phyloP scores from a whole-genome alignment of 768 basidiomycete species.

The Guyanaporus albipodus region DNA sequence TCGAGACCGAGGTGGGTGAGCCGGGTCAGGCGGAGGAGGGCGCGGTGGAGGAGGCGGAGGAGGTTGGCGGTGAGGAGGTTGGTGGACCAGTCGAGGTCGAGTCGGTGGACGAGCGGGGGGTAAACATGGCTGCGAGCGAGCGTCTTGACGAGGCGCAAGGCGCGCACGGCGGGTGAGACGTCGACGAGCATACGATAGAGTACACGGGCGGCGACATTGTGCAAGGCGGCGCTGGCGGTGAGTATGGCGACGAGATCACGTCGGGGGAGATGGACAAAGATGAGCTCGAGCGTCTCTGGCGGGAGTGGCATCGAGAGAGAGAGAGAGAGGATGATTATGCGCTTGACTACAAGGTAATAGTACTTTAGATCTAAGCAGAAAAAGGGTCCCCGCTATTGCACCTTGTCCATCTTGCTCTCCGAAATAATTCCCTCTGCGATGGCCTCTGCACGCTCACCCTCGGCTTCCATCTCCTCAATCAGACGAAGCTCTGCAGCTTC shows the following conservation, averaged over 20 bases:
- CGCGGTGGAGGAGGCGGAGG: conserved; percentile 45
- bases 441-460: conserved; percentile 68
- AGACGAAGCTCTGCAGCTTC: conserved; percentile 56
- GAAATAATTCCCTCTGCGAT: conserved; percentile 38
- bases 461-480: conserved; percentile 66
- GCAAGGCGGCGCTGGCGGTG: conserved; percentile 22
- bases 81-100: conserved; percentile 43
- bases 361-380: conserved; percentile 5
- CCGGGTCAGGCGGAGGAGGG: conserved; percentile 36
- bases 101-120: conserved; percentile 39
- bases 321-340: too few relatives aligned
- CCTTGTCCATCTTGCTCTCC: conserved; percentile 22
- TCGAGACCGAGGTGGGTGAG: conserved; percentile 49
- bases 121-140: conserved; percentile 38
- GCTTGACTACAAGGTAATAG: neutral
- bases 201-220: conserved; percentile 28
- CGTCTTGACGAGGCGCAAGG: conserved; percentile 37
- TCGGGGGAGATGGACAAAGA: conserved; percentile 25
- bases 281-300: conserved; percentile 35
- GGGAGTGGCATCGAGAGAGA: conserved; percentile 35
- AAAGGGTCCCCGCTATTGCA: conserved; percentile 23
- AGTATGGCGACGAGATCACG: conserved; percentile 27
- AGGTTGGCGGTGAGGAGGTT: conserved; percentile 43
- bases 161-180: conserved; percentile 25
- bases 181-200: conserved; percentile 39